phyloP scores from a whole-genome alignment of 2,329 filamentous ascomycete species.

The Bipolaris sorokiniana region DNA sequence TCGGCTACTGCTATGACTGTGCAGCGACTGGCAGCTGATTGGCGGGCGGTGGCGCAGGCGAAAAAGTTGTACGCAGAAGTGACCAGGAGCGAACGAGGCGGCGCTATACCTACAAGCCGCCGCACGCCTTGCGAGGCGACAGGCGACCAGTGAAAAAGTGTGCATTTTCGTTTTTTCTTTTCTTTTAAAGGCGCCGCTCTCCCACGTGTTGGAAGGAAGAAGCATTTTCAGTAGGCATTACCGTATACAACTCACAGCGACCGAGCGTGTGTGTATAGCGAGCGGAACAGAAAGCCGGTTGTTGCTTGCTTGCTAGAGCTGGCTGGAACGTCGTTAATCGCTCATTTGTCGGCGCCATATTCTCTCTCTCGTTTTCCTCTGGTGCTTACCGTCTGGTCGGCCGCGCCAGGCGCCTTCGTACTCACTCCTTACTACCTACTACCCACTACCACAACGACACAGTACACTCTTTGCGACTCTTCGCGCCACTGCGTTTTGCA shows the following conservation, averaged over 20 bases:
- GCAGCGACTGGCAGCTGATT: conserved; percentile 20
- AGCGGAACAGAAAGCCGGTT: conserved; percentile 6
- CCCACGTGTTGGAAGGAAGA: conserved; percentile 8
- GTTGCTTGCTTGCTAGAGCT: neutral
- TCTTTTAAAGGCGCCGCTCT: conserved; percentile 9
- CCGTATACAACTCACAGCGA: conserved; percentile 5
- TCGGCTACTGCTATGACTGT: conserved; percentile 24
- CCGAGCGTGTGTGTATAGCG: conserved; percentile 21
- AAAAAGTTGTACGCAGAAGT: conserved; percentile 18
- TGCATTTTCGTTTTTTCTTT: conserved; percentile 7
- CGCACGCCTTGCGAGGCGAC: conserved; percentile 2
- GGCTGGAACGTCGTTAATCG: neutral
- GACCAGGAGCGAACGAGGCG: conserved; percentile 10
- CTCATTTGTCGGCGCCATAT: neutral
- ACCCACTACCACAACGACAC: neutral
- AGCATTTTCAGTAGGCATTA: conserved; percentile 4
- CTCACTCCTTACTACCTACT: neutral
- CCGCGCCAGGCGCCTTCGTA: neutral
- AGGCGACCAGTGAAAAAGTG: neutral
- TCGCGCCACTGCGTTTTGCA: too few species aligned
- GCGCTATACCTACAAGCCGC: conserved; percentile 10
- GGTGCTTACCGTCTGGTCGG: neutral
- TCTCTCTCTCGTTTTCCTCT: neutral
- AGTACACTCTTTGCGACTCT: too few species aligned
- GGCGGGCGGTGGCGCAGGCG: conserved; percentile 16